phyloP scores from a whole-genome alignment of 257 asterid species.

The Marsdenia floribunda region DNA sequence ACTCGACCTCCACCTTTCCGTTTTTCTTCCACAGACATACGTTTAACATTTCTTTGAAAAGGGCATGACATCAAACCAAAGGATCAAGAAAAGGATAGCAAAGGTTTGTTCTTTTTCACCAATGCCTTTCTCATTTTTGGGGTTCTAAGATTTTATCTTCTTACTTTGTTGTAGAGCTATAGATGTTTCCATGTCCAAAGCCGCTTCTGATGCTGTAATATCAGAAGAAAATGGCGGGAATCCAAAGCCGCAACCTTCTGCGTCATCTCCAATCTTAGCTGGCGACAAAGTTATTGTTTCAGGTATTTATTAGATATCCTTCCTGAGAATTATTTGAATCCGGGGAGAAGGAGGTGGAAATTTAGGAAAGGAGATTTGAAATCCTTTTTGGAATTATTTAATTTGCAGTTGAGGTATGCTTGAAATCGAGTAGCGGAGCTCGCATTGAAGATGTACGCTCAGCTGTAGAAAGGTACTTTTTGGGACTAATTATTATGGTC shows the following conservation, averaged over 20 bases:
- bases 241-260: constrained; percentile 39
- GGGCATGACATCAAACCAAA: too few species aligned
- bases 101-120: too few species aligned
- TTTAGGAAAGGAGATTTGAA: constrained; percentile 12
- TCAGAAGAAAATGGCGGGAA: constrained; percentile 38
- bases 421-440: constrained; percentile 73
- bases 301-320: constrained; percentile 30
- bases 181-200: constrained; percentile 36
- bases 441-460: constrained; percentile 56
- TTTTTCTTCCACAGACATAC: too few species aligned
- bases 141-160: too few species aligned
- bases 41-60: too few species aligned
- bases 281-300: constrained; percentile 72
- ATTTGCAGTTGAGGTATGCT: constrained; percentile 74
- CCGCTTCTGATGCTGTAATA: constrained; percentile 32
- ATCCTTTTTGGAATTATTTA: constrained; percentile 2
- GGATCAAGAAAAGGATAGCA: too few species aligned
- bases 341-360: not conserved
- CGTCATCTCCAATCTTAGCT: constrained; percentile 22
- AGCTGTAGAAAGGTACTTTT: constrained; percentile 64
- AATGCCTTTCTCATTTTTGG: too few species aligned
- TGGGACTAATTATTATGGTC: not conserved
- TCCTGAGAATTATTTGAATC: not conserved
- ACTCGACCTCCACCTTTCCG: too few species aligned
- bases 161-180: too few species aligned